Evolutionary conservation across 768 basidiomycete species (phyloP), one percentile per base, ranked within the genome.

Genomic region (Melanogaster broomeanus): DNA sequence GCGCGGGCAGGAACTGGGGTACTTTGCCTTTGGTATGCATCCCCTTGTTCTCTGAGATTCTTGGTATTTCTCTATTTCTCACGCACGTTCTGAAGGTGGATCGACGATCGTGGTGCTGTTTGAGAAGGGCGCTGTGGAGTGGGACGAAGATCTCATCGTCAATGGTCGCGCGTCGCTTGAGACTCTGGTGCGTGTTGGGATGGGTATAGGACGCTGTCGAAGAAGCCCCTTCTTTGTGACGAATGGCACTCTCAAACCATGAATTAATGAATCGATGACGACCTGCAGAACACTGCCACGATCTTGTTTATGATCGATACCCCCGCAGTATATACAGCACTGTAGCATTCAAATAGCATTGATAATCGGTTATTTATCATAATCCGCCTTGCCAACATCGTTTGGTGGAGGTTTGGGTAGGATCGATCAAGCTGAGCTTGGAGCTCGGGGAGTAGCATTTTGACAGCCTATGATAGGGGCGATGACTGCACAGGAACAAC

Each of bases 71-170:
- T 44, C n/a, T n/a, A n/a, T n/a, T n/a, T n/a, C n/a, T n/a, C n/a
- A n/a, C n/a, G n/a, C 46, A 18, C 7, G 28, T 21, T 2, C 3
- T 24, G 11, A 35, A 93, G 90, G 92, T 49, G 94, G 93, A 1
- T 95, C 92, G 25, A 95, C 94, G 11, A 90, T 97, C 56, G 94
- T 98, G 35, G 71, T 91, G 39, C 68, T 98, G 16, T 94, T 98
- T 59, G 92, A 94, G 70, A 91, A 86, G 63, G 89, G 87, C 7
- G 79, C 71, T 4, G 80, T 98, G 13, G 77, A 87, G 62, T 99
- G 93, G 88, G 96, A 98, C 60, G 90, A 94, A 57, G 95, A 98
- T 68, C 68, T 97, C 16, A 58, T 93, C 28, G 76, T 88, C 49
- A 97, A 97, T 66, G 86, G 89, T n/a, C 73, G 77, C 27, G 90